These are phyloP conservation scores for Effrenium voratum DNA, from an alignment of 73 alveolate genomes.

Conservation along the genomic window DNA sequence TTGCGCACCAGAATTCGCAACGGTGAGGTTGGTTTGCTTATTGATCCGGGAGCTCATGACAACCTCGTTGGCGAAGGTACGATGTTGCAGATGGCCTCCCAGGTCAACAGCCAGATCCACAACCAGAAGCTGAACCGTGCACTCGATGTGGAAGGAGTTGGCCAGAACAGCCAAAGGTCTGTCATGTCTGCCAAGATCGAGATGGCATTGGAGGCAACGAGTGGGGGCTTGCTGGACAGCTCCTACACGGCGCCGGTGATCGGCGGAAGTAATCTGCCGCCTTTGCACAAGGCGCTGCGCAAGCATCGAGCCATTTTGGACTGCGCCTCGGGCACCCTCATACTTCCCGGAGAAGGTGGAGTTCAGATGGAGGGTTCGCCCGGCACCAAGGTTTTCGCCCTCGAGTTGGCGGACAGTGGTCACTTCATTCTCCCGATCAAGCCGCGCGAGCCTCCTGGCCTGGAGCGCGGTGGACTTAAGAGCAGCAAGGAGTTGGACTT, in stretches of 20 bases:
- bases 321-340: background rate
- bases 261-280: background rate
- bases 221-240: background rate
- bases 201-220: background rate
- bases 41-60: slow-evolving; percentile 84
- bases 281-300: background rate
- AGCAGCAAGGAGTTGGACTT: background rate
- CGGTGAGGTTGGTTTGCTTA: background rate
- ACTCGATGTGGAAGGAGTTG: slow-evolving; percentile 48
- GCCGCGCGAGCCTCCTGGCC: background rate
- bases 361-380: background rate
- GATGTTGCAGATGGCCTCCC: background rate
- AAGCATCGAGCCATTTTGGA: background rate
- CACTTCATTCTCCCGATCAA: background rate
- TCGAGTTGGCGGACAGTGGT: background rate
- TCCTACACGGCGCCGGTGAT: slow-evolving; percentile 42
- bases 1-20: background rate
- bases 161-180: background rate
- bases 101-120: background rate
- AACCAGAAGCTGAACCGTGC: background rate
- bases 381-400: background rate
- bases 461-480: background rate
- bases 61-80: slow-evolving; percentile 14
- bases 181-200: background rate
- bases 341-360: slow-evolving; percentile 34